phyloP scores from a whole-genome alignment of 106 monocot genomes.

The Dactylorhiza incarnata region DNA sequence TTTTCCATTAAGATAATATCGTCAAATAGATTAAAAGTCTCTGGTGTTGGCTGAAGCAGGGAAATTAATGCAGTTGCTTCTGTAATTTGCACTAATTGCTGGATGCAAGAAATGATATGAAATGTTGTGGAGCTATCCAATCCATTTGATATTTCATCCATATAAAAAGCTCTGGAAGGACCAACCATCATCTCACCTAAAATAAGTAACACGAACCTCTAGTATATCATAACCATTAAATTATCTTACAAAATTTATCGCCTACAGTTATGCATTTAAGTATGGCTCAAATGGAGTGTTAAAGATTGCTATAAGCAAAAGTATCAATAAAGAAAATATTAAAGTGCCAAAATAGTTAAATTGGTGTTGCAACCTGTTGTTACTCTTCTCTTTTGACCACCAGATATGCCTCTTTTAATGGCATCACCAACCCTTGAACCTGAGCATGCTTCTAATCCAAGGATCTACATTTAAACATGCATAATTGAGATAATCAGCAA shows the following conservation, averaged over 20 bases:
- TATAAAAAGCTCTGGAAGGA: conserved; percentile 72
- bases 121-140: conserved; percentile 82
- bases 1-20: conserved; percentile 80
- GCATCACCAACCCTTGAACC: conserved; percentile 14
- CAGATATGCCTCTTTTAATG: conserved; percentile 17
- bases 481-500: neutral
- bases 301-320: no score
- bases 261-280: neutral
- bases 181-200: conserved; percentile 91
- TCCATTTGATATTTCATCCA: conserved; percentile 99
- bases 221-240: no score
- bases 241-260: no score
- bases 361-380: conserved; percentile 9
- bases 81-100: conserved; percentile 63
- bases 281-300: neutral
- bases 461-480: neutral
- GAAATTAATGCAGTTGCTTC: conserved; percentile 67
- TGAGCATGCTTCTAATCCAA: conserved; percentile 12
- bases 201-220: neutral
- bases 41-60: conserved; percentile 89
- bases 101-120: conserved; percentile 71
- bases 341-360: neutral
- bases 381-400: conserved; percentile 18
- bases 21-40: conserved; percentile 82
- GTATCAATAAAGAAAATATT: no score